Base-by-base conservation (phyloP, 139 green algal species). In the Picochlorum sp. region DNA sequence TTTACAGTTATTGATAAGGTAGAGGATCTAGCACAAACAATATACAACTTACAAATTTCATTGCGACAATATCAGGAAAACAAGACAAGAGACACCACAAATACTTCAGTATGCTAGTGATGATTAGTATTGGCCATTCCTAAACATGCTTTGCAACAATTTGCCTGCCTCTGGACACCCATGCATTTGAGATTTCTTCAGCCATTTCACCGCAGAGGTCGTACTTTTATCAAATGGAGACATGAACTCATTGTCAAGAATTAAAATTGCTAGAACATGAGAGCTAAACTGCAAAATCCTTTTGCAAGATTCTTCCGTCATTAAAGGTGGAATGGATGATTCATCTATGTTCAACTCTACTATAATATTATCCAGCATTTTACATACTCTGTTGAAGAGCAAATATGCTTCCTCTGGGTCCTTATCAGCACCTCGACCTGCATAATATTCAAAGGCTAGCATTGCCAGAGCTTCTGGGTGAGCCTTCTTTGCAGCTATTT, bases 101-200 rank as follows among this genome's bases (percentile, higher is more conserved):
- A 41, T 41, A 41, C 34, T 41, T 41, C 34, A 41, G 34, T 41
- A 41, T 11, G 18, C 18, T 28, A 57, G 20, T 28, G 21, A 64
- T 38, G 31, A 14, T 66, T 21, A 66, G n/a, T 56, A 66, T 55
- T 66, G 60, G 15, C 60, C 60, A 23, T 16, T 66, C n/a, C 37
- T 37, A 10, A 54, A 66, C 30, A 66, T 44, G 24, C 37, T 56
- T 45, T 55, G 37, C 15, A 66, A 16, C 34, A 66, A 20, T 6
- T 20, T 41, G n/a, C 24, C 60, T 31, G 60, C 60, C 34, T 66
- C 60, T 44, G 21, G 26, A 57, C 60, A 56, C 15, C 60, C 60
- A n/a, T 23, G 38, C 15, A 26, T n/a, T 24, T 41, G 15, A 31
- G 60, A 23, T 6, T 56, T 20, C 16, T 55, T 15, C 21, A 66